Evolutionary conservation across 805 yeast species (phyloP), one percentile per base, ranked within the genome.

Genomic region (Hagleromyces aurorensis): DNA sequence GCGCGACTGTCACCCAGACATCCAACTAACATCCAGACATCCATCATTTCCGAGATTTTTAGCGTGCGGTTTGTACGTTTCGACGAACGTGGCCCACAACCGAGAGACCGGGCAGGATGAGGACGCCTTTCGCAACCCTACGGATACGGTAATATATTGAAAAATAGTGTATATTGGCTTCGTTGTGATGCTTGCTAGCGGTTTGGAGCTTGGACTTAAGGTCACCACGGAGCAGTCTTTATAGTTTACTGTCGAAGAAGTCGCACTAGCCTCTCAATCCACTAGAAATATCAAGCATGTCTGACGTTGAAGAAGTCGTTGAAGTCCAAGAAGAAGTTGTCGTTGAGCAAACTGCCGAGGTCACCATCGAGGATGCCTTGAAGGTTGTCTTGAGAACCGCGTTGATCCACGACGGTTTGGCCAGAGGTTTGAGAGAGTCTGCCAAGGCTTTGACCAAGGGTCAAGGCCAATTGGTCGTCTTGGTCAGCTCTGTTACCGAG

Each of bases 341-440:
- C 64, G 80, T 78, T 64, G 87, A 85, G 69, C 73, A 77, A 60
- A 67, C 87, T 60, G 84, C 85, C 48, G 78, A 86, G 59, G 78
- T 89, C 71, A 75, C 97, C 67, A 81, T 91, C 55, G 97, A 93
- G 75, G 98, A 91, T 66, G 94, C 96, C 65, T 75, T 91, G 67
- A 85, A 86, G 75, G 91, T 84, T 63, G 97, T 91, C 64, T 80
- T 91, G 65, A 87, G 94, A 80, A 86, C 91, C 67, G 78, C 99
- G 56, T 78, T 91, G 66, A 83, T 89, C 62, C 94, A 86, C 76
- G 96, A 89, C 67, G 98, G 99, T 72, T 84, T 91, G 70, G 97
- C 97, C 67, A 89, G 99, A 77, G 99, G 99, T 79, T 80, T 91
- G 69, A 91, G 97, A 79, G 98, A 91, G 77, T 93, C 97, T 53